Evolutionary conservation across 2,329 filamentous ascomycete genomes (phyloP).

Genomic region (Diplodia sapinea): DNA sequence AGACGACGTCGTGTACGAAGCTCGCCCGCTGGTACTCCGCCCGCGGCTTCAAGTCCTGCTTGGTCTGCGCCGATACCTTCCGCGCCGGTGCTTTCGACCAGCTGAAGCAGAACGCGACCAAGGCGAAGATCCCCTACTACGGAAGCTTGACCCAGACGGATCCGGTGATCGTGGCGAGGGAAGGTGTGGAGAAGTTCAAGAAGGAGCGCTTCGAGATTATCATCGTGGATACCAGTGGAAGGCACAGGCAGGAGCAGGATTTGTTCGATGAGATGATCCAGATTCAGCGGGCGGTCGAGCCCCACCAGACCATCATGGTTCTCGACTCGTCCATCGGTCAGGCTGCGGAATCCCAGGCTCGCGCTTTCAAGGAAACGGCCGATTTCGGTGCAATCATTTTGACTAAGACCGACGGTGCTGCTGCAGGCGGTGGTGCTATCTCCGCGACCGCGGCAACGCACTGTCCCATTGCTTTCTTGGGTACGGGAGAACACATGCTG

Average conservation of each 20-base stretch:
- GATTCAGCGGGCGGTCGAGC: conserved; percentile 86
- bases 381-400: conserved; percentile 99
- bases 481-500: conserved; percentile 95
- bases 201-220: conserved; percentile 98
- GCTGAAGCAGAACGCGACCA: conserved; percentile 97
- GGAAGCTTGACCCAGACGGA: conserved; percentile 96
- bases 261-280: conserved; percentile 98
- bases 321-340: conserved; percentile 96
- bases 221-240: conserved; percentile 95
- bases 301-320: conserved; percentile 98
- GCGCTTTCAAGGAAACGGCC: conserved; percentile 96
- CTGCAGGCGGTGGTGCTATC: conserved; percentile 93
- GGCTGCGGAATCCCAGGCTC: conserved; percentile 89
- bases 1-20: conserved; percentile 98
- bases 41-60: conserved; percentile 86
- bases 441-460: conserved; percentile 95
- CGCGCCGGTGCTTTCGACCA: conserved; percentile 98
- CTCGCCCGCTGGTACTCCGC: conserved; percentile 93
- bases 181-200: conserved; percentile 98
- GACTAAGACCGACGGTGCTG: conserved; percentile 96
- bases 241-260: conserved; percentile 92
- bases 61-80: conserved; percentile 98
- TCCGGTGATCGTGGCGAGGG: conserved; percentile 88
- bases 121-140: conserved; percentile 98
- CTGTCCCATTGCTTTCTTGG: conserved; percentile 96